Evolutionary conservation across 2,329 filamentous ascomycete genomes (phyloP).

Genomic region (Leptographium wingfieldii): DNA sequence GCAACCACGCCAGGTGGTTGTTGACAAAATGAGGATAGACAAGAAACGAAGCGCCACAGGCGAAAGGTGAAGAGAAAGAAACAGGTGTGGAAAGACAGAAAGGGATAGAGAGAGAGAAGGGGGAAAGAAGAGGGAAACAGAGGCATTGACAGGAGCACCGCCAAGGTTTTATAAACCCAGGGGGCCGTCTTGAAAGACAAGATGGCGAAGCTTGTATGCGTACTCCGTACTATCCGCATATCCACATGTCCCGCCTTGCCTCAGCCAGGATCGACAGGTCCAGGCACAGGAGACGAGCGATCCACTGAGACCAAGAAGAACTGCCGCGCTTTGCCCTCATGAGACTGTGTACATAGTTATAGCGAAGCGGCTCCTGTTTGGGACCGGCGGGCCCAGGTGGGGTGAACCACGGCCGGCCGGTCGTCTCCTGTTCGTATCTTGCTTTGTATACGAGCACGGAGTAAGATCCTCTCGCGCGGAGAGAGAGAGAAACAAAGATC

Average conservation of each 20-base stretch:
- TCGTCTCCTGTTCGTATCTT: neutral
- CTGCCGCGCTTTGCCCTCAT: neutral
- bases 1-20: slow-evolving; percentile 17
- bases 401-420: neutral
- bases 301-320: neutral
- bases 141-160: neutral
- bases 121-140: neutral
- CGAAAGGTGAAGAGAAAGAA: neutral
- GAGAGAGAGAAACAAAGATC: too few species aligned
- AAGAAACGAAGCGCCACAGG: slow-evolving; percentile 4
- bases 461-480: too few species aligned
- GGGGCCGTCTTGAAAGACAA: neutral
- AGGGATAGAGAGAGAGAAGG: neutral
- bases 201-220: neutral
- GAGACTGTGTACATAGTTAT: neutral
- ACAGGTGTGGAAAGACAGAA: neutral
- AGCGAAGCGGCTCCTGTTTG: slow-evolving; percentile 3
- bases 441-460: too few species aligned
- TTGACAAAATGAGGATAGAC: slow-evolving; percentile 1
- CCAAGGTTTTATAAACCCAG: neutral
- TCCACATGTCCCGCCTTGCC: neutral
- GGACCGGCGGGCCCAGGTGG: neutral
- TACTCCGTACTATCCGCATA: neutral
- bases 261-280: neutral
- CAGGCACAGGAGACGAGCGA: neutral